Evolutionary conservation across 2,329 filamentous ascomycete species (phyloP).

Genomic region (Aaosphaeria pasadenensis): DNA sequence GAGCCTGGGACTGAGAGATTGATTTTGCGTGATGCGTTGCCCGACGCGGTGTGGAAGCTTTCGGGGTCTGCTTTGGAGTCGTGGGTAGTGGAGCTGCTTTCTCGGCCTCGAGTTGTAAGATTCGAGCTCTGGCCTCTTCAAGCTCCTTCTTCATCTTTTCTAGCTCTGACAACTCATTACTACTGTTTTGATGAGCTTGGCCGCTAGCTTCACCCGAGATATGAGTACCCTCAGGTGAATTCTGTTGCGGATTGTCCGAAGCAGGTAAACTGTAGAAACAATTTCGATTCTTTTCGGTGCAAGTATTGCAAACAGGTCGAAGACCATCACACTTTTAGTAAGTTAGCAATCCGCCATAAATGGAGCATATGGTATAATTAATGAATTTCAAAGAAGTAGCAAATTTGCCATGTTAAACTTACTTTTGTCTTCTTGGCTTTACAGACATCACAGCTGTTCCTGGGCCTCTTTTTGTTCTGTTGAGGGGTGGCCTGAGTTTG

Average conservation of each 20-base stretch:
- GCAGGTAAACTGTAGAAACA: conserved; percentile 29
- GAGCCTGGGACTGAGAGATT: conserved; percentile 4
- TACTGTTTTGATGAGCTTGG: conserved; percentile 15
- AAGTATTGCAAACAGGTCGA: conserved; percentile 33
- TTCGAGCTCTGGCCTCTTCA: conserved; percentile 35
- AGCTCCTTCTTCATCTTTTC: conserved; percentile 34
- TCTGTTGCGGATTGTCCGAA: background rate
- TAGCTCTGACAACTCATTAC: conserved; percentile 23
- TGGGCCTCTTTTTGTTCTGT: conserved; percentile 16
- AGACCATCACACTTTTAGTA: conserved; percentile 29
- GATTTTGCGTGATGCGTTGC: background rate
- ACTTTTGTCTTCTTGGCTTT: conserved; percentile 38
- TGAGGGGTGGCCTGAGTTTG: conserved; percentile 4
- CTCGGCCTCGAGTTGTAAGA: conserved; percentile 30
- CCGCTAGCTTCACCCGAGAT: background rate
- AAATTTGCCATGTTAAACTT: conserved; percentile 1
- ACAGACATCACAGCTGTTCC: conserved; percentile 35
- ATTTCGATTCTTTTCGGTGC: conserved; percentile 30
- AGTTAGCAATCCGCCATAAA: background rate
- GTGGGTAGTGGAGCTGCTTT: conserved; percentile 22
- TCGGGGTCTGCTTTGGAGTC: conserved; percentile 14
- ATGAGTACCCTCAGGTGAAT: conserved; percentile 5
- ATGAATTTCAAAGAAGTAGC: background rate
- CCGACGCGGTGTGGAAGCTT: conserved; percentile 12
- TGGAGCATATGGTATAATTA: background rate